A percentile compares a stretch with the other conserved stretches of the same genome.
These are phyloP conservation scores for Syzygium aromaticum DNA, from an alignment of 345 rosid species.

Conservation along the genomic window DNA sequence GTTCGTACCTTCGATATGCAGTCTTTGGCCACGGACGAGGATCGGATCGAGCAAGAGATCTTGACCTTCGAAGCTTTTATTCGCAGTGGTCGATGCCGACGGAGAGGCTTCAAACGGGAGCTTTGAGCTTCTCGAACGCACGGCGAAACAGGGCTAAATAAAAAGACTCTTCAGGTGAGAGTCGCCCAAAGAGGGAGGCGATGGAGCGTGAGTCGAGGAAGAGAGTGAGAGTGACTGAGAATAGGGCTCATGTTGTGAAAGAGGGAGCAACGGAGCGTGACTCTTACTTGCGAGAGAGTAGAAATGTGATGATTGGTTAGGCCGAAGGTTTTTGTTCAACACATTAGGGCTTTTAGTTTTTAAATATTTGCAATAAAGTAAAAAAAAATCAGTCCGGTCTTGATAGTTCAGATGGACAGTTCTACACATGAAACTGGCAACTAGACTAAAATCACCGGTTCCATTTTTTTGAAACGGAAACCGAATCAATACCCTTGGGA, in stretches of 20 bases:
- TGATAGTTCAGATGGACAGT: neutral
- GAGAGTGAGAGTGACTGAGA: neutral
- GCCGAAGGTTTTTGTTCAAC: rapidly evolving
- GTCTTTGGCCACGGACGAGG: neutral
- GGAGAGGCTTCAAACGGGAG: neutral
- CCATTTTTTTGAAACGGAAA: too few species aligned
- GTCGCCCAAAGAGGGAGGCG: neutral
- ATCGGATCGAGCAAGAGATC: neutral
- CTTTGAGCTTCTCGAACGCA: too few species aligned
- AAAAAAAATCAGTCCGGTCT: rapidly evolving
- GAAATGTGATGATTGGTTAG: neutral
- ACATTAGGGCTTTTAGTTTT: neutral
- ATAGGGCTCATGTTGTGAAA: too few species aligned
- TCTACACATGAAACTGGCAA: neutral
- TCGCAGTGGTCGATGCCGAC: neutral
- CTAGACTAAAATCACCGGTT: neutral
- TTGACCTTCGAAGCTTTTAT: neutral
- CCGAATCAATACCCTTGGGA: too few species aligned
- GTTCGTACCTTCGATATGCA: neutral
- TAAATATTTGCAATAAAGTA: too few species aligned
- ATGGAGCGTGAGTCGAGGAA: neutral
- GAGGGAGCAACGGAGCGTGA: too few species aligned
- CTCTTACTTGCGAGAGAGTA: neutral
- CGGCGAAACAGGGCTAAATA: too few species aligned
- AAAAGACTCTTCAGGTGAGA: too few species aligned